A percentile compares a stretch with the other conserved stretches of the same genome.
Conservation (phyloP, 306 rosid species). For the Gynostemma pentaphyllum region DNA sequence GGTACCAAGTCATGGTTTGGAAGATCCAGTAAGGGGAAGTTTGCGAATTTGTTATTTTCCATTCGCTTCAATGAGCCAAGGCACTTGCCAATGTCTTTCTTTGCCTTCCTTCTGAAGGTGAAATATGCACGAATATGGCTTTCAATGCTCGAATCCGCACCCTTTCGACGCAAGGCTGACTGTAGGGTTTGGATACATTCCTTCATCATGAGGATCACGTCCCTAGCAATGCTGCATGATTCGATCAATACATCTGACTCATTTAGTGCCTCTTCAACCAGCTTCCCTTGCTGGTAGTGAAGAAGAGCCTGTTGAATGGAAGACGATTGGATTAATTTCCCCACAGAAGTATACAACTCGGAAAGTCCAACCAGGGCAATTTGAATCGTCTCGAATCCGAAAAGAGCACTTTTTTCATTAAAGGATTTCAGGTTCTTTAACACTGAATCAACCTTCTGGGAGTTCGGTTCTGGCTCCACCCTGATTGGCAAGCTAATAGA, state of each 20-base stretch:
- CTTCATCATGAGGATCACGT: conserved; percentile 25
- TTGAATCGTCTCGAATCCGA: conserved; percentile 32
- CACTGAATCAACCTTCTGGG: conserved; percentile 36
- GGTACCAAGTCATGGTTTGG: conserved; percentile 22
- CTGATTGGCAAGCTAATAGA: conserved; percentile 78
- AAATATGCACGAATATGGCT: conserved; percentile 32
- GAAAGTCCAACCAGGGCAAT: conserved; percentile 40
- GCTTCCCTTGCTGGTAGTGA: conserved; percentile 22
- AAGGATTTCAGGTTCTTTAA: conserved; percentile 31
- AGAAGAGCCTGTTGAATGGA: conserved; percentile 40
- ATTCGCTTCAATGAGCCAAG: conserved; percentile 31
- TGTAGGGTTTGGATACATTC: conserved; percentile 36
- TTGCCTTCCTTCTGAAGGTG: conserved; percentile 44
- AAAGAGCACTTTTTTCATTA: conserved; percentile 9
- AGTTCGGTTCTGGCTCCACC: conserved; percentile 27
- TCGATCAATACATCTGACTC: conserved; percentile 43
- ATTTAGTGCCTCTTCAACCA: conserved; percentile 38
- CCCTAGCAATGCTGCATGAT: conserved; percentile 42
- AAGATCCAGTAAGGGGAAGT: conserved; percentile 13
- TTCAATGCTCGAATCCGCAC: conserved; percentile 31
- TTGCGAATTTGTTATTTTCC: conserved; percentile 26
- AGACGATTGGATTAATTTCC: conserved; percentile 42
- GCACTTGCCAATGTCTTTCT: conserved; percentile 37
- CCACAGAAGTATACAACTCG: conserved; percentile 43
- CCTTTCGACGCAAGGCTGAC: conserved; percentile 49